Conservation (phyloP, 345 rosid species). For the rapeseed (Brassica napus) region DNA sequence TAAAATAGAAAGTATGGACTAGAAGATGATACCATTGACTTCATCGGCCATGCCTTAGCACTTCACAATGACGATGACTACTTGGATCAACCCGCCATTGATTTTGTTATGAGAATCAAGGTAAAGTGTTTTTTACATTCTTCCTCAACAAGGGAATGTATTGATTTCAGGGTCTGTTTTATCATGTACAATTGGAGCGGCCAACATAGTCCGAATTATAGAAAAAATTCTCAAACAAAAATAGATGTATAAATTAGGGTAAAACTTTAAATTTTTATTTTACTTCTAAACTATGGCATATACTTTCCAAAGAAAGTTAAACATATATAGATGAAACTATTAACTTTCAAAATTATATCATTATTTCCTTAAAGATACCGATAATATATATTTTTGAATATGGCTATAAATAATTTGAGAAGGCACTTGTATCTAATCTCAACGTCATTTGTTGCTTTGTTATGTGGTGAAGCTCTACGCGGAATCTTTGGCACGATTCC, state of each 20-base stretch:
- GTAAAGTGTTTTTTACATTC: constrained; percentile 33
- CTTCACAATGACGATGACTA: constrained; percentile 73
- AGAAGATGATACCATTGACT: constrained; percentile 89
- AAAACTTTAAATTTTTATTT: too few species aligned
- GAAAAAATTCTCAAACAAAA: too few species aligned
- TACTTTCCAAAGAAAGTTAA: too few species aligned
- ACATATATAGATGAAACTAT: too few species aligned
- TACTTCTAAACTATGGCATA: too few species aligned
- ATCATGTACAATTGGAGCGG: too few species aligned
- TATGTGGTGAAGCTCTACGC: constrained; percentile 67
- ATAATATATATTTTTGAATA: too few species aligned
- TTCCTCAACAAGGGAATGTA: neutral
- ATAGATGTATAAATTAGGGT: too few species aligned
- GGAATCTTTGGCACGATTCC: constrained; percentile 88
- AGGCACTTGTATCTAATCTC: neutral
- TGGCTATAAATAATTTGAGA: too few species aligned
- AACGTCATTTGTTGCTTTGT: neutral
- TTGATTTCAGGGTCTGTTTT: neutral
- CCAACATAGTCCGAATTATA: too few species aligned
- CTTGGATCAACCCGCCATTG: constrained; percentile 75
- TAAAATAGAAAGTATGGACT: constrained; percentile 67
- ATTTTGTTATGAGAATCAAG: constrained; percentile 85
- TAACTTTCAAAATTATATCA: too few species aligned
- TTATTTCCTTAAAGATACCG: too few species aligned
- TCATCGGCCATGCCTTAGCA: constrained; percentile 90